phyloP scores from a whole-genome alignment of 1,284 basidiomycete species.

The Ustilago tritici region DNA sequence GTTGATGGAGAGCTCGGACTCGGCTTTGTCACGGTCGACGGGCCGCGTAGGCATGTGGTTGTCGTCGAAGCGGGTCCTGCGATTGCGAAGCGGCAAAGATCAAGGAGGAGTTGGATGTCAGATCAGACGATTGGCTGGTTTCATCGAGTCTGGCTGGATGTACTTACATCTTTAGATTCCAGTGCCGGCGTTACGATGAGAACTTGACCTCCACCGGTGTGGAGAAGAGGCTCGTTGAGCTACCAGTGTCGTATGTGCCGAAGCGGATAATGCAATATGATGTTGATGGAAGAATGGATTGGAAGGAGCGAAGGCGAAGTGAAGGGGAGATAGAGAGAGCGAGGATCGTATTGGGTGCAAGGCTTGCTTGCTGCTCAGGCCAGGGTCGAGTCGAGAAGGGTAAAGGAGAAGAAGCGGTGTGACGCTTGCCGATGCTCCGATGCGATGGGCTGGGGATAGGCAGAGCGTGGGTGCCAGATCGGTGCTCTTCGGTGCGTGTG shows the following conservation, averaged over 20 bases:
- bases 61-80: conserved; percentile 50
- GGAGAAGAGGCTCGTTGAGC: conserved; percentile 1
- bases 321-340: neutral
- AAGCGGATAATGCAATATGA: neutral
- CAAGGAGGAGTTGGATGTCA: neutral
- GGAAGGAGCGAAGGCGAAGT: neutral
- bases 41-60: conserved; percentile 64
- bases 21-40: conserved; percentile 68
- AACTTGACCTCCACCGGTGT: neutral
- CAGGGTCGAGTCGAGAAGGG: too few species aligned
- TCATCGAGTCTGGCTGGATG: neutral
- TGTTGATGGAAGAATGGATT: neutral
- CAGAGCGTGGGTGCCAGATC: conserved; percentile 13
- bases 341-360: neutral
- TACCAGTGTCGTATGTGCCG: neutral
- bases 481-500: conserved; percentile 20
- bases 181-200: neutral
- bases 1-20: conserved; percentile 66
- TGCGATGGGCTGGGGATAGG: conserved; percentile 6
- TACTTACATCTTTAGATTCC: conserved; percentile 20
- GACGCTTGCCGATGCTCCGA: conserved; percentile 4
- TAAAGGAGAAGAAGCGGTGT: conserved; percentile 3
- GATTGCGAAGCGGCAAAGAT: neutral
- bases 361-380: neutral
- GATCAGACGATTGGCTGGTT: neutral